Evolutionary conservation across 83 land plant genomes (phyloP), one percentile per base, ranked within the genome.

Genomic region (Isoetes engelmannii): DNA sequence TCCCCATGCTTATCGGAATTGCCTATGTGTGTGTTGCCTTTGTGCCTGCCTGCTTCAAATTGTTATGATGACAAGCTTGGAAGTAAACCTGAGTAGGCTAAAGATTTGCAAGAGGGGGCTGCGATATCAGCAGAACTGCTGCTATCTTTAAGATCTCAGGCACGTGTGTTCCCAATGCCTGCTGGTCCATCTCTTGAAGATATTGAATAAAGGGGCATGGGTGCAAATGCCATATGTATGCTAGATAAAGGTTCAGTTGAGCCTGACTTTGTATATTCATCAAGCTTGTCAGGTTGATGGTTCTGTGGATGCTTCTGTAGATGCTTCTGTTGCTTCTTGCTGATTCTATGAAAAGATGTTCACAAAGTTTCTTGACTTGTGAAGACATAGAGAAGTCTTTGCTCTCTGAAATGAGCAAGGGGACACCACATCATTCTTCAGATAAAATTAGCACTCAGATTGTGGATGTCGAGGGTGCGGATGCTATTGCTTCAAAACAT

Each of bases 351-450:
- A 46, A 51, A 62, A 42, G 4, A 44, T 6, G 75, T 48, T 44
- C 80, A 78, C 57, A 28, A 43, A 70, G 65, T 41, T 45, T 28
- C 77, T 80, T 88, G 50, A 88, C 89, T 0, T 88, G 92, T 82
- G 87, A 88, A 72, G 89, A 86, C 63, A 78, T 88, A 19, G 92
- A 88, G 72, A 87, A 88, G 75, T 75, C 76, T 7, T 79, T 88
- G 7, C 69, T 88, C 17, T 77, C 92, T 44, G 82, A 80, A 59
- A 74, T 72, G 4, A 72, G 61, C 66, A 77, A 69, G 48, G 69
- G 44, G 17, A 67, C 60, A 44, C 7, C 74, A 19, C 47, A 66
- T 17, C 7, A 63, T 15, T 60, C 51, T 65, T 49, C 61, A 7
- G 15, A 71, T 51, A 19, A 48, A 7, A 72, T 77, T 48, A 57